These are phyloP conservation scores for Endocarpon pusillum DNA, from an alignment of 495 filamentous ascomycete genomes.

Conservation along the genomic window DNA sequence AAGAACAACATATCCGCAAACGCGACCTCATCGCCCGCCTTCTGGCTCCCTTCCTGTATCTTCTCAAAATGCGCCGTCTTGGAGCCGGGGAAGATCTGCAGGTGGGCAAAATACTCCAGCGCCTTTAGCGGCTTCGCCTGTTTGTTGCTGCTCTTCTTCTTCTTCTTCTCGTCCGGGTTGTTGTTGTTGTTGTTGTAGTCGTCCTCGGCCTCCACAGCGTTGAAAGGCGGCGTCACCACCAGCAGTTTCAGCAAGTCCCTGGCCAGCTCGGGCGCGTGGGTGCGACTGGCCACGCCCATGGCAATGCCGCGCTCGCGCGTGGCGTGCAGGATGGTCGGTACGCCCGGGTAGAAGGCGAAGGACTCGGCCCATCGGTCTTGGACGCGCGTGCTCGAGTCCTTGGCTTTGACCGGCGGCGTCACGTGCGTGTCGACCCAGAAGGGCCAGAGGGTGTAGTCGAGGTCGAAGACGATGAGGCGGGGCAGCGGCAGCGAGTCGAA, in stretches of 20 bases:
- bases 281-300: constrained; percentile 69
- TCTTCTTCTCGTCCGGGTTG: constrained; percentile 3
- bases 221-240: constrained; percentile 38
- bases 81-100: constrained; percentile 78
- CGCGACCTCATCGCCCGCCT: constrained; percentile 36
- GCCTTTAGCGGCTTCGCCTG: constrained; percentile 29
- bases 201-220: constrained; percentile 14
- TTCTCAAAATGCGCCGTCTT: constrained; percentile 74
- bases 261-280: constrained; percentile 61
- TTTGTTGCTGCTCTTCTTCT: constrained; percentile 3
- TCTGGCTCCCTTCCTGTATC: constrained; percentile 34
- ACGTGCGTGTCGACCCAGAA: constrained; percentile 96
- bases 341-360: constrained; percentile 68
- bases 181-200: not conserved
- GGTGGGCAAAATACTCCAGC: constrained; percentile 54
- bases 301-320: constrained; percentile 38
- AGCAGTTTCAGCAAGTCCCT: constrained; percentile 64
- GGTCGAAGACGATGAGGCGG: constrained; percentile 75
- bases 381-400: constrained; percentile 35
- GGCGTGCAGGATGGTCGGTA: constrained; percentile 51
- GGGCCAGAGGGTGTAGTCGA: constrained; percentile 95
- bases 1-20: constrained; percentile 92
- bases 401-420: constrained; percentile 56
- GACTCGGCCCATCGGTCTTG: constrained; percentile 49
- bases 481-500: constrained; percentile 68